Evolutionary conservation across 2,329 filamentous ascomycete species (phyloP).

Genomic region (Ceratocystis alfenasii): DNA sequence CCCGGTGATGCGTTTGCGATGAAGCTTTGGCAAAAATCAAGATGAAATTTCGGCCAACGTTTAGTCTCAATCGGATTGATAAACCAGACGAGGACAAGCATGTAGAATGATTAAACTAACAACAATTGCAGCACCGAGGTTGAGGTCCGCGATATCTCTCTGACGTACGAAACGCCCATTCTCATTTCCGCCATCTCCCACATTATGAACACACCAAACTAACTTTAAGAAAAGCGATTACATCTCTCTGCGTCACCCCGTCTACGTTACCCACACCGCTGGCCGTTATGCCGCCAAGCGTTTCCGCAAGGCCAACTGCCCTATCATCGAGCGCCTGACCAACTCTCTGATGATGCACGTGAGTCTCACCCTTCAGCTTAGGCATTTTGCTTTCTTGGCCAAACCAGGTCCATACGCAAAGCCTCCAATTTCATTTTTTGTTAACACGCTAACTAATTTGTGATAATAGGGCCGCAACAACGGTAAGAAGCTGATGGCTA

Average conservation of each 20-base stretch:
- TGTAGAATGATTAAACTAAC: slow-evolving; percentile 14
- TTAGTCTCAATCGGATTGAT: neutral
- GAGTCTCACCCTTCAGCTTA: slow-evolving; percentile 14
- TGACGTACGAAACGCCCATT: slow-evolving; percentile 58
- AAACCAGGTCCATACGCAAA: neutral
- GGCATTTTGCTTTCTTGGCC: neutral
- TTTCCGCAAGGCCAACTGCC: slow-evolving; percentile 99
- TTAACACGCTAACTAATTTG: slow-evolving; percentile 38
- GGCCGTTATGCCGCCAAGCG: slow-evolving; percentile 98
- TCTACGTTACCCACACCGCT: slow-evolving; percentile 98
- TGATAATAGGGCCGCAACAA: slow-evolving; percentile 99
- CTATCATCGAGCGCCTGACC: slow-evolving; percentile 99
- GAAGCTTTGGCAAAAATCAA: slow-evolving; percentile 11
- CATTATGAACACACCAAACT: slow-evolving; percentile 10
- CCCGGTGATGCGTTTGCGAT: slow-evolving; percentile 14
- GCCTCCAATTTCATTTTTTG: neutral
- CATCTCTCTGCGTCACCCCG: slow-evolving; percentile 97
- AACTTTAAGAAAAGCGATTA: slow-evolving; percentile 61
- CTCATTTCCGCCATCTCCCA: neutral
- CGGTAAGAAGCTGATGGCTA: slow-evolving; percentile 99
- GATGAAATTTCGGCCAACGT: slow-evolving; percentile 2
- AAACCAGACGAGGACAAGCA: neutral
- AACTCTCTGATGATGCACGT: slow-evolving; percentile 99
- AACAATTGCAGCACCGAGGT: slow-evolving; percentile 50
- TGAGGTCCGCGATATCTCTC: slow-evolving; percentile 98